Percentiles rank a stretch among this genome's conserved stretches.
Conservation (phyloP, 2,329 filamentous ascomycete species). For the Amesomyces nigricolor region DNA sequence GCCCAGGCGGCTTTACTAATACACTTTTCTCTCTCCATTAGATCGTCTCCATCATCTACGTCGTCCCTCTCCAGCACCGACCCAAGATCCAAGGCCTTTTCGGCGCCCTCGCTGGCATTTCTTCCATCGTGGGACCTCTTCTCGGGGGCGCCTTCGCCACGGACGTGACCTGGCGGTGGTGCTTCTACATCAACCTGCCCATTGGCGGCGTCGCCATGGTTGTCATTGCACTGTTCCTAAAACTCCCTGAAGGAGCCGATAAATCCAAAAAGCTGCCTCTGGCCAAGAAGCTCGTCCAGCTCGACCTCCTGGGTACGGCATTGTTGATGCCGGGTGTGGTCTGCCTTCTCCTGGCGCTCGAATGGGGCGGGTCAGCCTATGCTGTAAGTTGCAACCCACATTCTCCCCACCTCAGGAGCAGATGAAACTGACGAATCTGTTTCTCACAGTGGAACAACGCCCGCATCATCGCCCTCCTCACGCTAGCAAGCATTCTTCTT, state of each 20-base stretch:
- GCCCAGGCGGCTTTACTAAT: neutral
- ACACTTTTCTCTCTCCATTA: neutral
- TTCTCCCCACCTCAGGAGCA: neutral
- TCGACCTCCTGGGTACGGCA: conserved; percentile 22
- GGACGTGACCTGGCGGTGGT: conserved; percentile 37
- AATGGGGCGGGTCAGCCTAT: conserved; percentile 26
- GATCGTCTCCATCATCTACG: conserved; percentile 31
- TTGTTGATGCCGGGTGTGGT: conserved; percentile 22
- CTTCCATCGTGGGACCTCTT: conserved; percentile 32
- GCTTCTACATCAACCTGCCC: conserved; percentile 40
- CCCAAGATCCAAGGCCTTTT: conserved; percentile 32
- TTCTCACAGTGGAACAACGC: conserved; percentile 37
- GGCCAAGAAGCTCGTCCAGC: conserved; percentile 22
- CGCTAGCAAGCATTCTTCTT: conserved; percentile 24
- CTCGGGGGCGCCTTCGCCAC: conserved; percentile 35
- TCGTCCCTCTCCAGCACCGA: conserved; percentile 29
- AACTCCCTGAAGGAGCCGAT: conserved; percentile 18
- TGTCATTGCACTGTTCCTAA: conserved; percentile 19
- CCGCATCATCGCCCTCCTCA: conserved; percentile 38
- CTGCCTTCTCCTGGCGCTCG: conserved; percentile 23
- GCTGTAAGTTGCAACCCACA: neutral
- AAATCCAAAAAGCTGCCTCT: conserved; percentile 14
- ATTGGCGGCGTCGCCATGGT: conserved; percentile 33
- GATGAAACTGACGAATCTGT: neutral
- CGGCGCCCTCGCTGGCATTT: conserved; percentile 32